Evolutionary conservation across 768 basidiomycete species (phyloP), one percentile per base, ranked within the genome.

Genomic region (Galerina marginata): DNA sequence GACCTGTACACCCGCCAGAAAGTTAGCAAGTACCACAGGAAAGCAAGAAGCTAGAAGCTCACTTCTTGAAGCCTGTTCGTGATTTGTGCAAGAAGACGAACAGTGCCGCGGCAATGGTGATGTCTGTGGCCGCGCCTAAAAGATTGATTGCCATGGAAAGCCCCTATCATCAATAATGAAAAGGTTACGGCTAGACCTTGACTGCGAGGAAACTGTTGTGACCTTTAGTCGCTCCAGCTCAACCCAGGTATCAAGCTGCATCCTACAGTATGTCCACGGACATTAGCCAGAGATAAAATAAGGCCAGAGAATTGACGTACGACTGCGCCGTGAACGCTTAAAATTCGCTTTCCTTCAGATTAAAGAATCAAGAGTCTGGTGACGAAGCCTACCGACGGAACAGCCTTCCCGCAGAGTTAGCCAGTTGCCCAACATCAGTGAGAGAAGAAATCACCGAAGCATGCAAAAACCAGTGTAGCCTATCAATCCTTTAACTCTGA

Each of bases 91-190:
- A 74, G 66, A 83, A 81, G 62, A 72, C 77, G 65, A 81, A 83
- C 25, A 86, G 71, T 33, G 79, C 75, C 45, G 75, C 76, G 38
- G 84, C 80, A 48, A 86, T 86, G 54, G 80, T 62, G 36, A 82
- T 75, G 64, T 86, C 85, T 14, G 80, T 72, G 14, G 77, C 75
- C 7, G 82, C 83, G 9, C 81, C 83, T 37, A 85, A 67, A 6
- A 82, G 75, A 63, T 86, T 85, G 40, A 86, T 83, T 48, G 82
- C 75, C 77, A 85, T 83, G 4, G 85, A 85, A 33, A 85, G 72
- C 33, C 80, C 78, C 84, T 85, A 56, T n/a, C 49, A 52, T 54
- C 51, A 29, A 7, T 42, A 61, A 29, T 61, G 39, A 37, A 40
- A 59, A 47, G 15, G 12, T 52, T 54, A 54, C 57, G 43, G 33